A percentile compares a stretch with the other conserved stretches of the same genome.
phyloP scores from a whole-genome alignment of 2,329 filamentous ascomycete species.

The Colletotrichum sp. region DNA sequence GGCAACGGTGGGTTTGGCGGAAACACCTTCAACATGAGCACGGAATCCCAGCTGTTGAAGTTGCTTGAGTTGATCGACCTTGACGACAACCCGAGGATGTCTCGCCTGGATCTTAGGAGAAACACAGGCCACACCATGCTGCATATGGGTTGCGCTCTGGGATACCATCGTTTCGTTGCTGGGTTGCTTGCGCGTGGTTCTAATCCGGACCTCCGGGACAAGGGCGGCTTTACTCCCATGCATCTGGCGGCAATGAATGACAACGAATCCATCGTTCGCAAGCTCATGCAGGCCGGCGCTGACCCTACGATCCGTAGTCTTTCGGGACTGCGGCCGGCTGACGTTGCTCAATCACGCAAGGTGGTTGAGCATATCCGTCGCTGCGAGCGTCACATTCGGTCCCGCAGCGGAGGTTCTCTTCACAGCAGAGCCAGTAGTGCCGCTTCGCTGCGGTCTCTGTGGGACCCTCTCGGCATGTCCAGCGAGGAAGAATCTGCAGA shows the following conservation, averaged over 20 bases:
- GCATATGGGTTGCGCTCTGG: slow-evolving; percentile 78
- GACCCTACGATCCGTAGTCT: slow-evolving; percentile 73
- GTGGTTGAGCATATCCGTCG: slow-evolving; percentile 68
- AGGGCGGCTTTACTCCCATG: slow-evolving; percentile 80
- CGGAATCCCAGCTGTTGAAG: slow-evolving; percentile 71
- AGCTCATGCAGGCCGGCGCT: slow-evolving; percentile 75
- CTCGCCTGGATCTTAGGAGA: slow-evolving; percentile 68
- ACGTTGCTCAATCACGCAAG: slow-evolving; percentile 70
- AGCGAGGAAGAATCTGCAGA: slow-evolving; percentile 46
- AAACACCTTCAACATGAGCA: slow-evolving; percentile 47
- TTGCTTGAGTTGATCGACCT: slow-evolving; percentile 81
- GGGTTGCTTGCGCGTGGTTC: slow-evolving; percentile 80
- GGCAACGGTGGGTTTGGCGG: slow-evolving; percentile 45
- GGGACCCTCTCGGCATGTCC: slow-evolving; percentile 57
- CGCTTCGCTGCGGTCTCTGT: slow-evolving; percentile 69
- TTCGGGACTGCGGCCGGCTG: slow-evolving; percentile 72
- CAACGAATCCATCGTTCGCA: slow-evolving; percentile 76
- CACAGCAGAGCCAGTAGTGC: slow-evolving; percentile 70
- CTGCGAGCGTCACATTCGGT: slow-evolving; percentile 66
- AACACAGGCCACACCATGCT: slow-evolving; percentile 80
- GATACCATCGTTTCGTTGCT: slow-evolving; percentile 76
- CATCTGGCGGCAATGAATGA: slow-evolving; percentile 81
- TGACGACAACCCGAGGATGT: slow-evolving; percentile 72
- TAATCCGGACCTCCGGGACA: slow-evolving; percentile 75
- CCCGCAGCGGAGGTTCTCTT: slow-evolving; percentile 66